phyloP scores from a whole-genome alignment of 192 early-diverging fungal species.

The Umbelopsis isabellina region DNA sequence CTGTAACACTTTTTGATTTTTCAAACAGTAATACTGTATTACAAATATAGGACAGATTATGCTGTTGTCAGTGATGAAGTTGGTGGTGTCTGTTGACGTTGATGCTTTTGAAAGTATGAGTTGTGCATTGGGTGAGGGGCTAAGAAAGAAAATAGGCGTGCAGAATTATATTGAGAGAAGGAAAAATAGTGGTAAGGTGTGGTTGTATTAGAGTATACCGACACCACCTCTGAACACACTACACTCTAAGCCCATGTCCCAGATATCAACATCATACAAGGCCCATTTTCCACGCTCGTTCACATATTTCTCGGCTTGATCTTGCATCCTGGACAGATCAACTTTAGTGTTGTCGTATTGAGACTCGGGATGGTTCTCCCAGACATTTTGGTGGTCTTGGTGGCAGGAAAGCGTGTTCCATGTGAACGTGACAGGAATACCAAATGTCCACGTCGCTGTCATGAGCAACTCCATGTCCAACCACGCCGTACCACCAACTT shows the following conservation, averaged over 20 bases:
- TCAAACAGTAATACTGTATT: too few species aligned
- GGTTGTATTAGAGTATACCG: not conserved
- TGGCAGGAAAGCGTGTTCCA: constrained; percentile 28
- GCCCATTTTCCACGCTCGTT: constrained; percentile 40
- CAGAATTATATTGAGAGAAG: too few species aligned
- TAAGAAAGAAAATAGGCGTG: too few species aligned
- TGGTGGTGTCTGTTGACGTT: too few species aligned
- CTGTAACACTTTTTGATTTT: too few species aligned
- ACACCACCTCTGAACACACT: constrained; percentile 29
- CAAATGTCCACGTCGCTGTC: constrained; percentile 32
- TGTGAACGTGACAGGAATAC: constrained; percentile 27
- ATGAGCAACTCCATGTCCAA: constrained; percentile 36
- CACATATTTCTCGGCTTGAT: constrained; percentile 30
- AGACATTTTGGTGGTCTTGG: constrained; percentile 29
- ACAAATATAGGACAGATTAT: too few species aligned
- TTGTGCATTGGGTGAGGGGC: too few species aligned
- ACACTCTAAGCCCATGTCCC: constrained; percentile 33
- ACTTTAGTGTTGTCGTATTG: constrained; percentile 27
- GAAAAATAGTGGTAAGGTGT: not conserved
- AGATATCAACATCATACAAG: constrained; percentile 34
- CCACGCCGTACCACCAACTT: constrained; percentile 30
- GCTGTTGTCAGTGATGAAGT: too few species aligned
- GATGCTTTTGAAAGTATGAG: too few species aligned
- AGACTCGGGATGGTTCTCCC: constrained; percentile 23
- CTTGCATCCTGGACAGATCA: constrained; percentile 33